Base-by-base conservation (phyloP, 139 green algal species). In the Chlamydomonas sp. region DNA sequence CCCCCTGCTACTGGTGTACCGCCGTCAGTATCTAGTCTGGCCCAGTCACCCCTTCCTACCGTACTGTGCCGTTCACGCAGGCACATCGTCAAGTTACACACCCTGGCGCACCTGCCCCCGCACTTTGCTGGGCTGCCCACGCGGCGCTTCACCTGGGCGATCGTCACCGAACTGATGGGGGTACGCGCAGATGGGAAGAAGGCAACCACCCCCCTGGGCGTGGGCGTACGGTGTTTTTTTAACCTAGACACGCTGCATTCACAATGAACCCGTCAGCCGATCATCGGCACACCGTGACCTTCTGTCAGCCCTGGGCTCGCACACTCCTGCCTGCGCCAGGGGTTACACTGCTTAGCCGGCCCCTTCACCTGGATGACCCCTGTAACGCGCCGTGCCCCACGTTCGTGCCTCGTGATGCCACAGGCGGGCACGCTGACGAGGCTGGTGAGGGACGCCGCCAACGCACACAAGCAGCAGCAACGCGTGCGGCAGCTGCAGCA, bases 121-220 rank as follows among this genome's bases (percentile, higher is more conserved):
- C 66, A 59, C 63, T 88, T 81, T 31, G 73, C 18, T 16, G 63
- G 63, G 17, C 74, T 88, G 83, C 83, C 83, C 49, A 88, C 83
- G 14, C 73, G 83, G 74, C 76, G 83, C 61, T 88, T 69, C 62
- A 88, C 83, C 4, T 88, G 83, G 83, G 83, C 73, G 16, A 88
- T 88, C 5, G 62, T 88, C 3, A 88, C 72, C 10, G 83, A 88
- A 74, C 62, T 58, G 73, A 82, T 88, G 83, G 83, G 82, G 63
- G 83, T 88, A 49, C 1, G 78, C 5, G 17, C 10, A 16, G 12
- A 14, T 18, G 10, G 10, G 12, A 71, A 71, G 66, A 10, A 14
- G 10, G 66, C 12, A 14, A 71, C 10, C 66, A 14, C 66, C 10
- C 12, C 66, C 12, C 66, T 71, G 66, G 10, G 12, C 10, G 10